Conservation (phyloP, 352 stramenopile species). For the Phytophthora pini region DNA sequence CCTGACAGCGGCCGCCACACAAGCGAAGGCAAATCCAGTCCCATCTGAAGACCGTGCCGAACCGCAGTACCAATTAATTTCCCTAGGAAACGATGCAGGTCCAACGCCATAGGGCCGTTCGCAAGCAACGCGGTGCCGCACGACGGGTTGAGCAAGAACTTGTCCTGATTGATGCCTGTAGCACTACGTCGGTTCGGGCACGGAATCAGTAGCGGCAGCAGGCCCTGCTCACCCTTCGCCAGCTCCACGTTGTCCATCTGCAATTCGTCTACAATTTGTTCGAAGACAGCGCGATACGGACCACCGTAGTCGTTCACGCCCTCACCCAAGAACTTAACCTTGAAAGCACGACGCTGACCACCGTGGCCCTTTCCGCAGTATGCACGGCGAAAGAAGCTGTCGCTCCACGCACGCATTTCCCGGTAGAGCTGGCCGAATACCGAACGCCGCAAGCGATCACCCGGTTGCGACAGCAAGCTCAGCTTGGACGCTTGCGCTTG, state of each 20-base stretch:
- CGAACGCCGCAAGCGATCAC: slow-evolving; percentile 89
- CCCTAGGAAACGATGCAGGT: slow-evolving; percentile 95
- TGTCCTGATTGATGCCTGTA: slow-evolving; percentile 92
- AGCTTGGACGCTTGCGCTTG: slow-evolving; percentile 90
- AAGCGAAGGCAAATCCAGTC: slow-evolving; percentile 87
- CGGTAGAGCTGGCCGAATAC: slow-evolving; percentile 98
- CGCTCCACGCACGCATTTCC: slow-evolving; percentile 95
- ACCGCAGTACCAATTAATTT: slow-evolving; percentile 96
- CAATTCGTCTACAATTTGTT: slow-evolving; percentile 96
- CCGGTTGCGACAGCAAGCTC: slow-evolving; percentile 87
- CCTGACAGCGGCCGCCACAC: slow-evolving; percentile 89
- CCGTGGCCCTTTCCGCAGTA: slow-evolving; percentile 98
- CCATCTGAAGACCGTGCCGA: slow-evolving; percentile 95
- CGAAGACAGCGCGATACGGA: slow-evolving; percentile 98
- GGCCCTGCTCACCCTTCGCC: slow-evolving; percentile 83
- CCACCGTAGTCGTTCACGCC: slow-evolving; percentile 99
- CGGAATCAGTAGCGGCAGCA: slow-evolving; percentile 89
- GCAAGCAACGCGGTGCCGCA: slow-evolving; percentile 83
- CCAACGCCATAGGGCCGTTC: slow-evolving; percentile 90
- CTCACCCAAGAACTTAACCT: slow-evolving; percentile 99
- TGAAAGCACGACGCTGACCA: slow-evolving; percentile 97
- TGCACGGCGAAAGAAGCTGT: slow-evolving; percentile 93
- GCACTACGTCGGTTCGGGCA: slow-evolving; percentile 88
- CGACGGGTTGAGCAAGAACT: slow-evolving; percentile 91
- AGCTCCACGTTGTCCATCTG: slow-evolving; percentile 92